Evolutionary conservation across 305 asterid species (phyloP), one percentile per base, ranked within the genome.

Genomic region (Nicotiana rustica): DNA sequence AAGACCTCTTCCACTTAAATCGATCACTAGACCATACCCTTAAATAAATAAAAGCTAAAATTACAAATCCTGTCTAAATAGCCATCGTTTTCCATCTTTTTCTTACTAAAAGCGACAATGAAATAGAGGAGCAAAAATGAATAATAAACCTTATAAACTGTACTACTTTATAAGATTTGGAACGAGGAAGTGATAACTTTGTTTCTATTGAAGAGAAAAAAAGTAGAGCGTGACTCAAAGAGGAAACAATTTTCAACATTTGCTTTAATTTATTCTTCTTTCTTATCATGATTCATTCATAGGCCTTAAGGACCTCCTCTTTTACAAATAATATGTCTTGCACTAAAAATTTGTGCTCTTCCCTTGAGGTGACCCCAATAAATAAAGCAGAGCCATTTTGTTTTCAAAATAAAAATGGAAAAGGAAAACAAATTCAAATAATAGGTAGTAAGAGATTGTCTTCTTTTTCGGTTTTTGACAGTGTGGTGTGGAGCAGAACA

Each of bases 351-450:
- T 62, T 66, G 41, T 62, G 70, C 68, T 82, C 71, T 64, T 82
- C 73, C 44, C 81, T 41, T 82, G 81, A 82, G 56, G 60, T 82
- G 84, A 82, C 84, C 79, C 81, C 75, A 82, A 82, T 70, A 82
- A 52, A 67, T 25, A 69, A 68, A 68, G 52, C 59, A 59, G 60
- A 38, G 25, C 25, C 25, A 25, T 25, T 25, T 25, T 25, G 25
- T 25, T 25, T 25, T 25, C 25, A 25, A 25, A 25, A 25, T 25
- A 25, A 25, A 25, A 25, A 25, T 25, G 25, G 25, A 25, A 25
- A 25, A 25, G 25, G 25, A 25, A 25, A 25, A 25, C 25, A 25
- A 52, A 31, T 31, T 75, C 76, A 56, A 64, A 12, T 35, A 36
- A 33, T 73, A 78, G 29, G 21, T 78, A 49, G 25, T 25, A 25